Evolutionary conservation across 257 asterid species (phyloP), one percentile per base, ranked within the genome.

Genomic region (Lycium barbarum): DNA sequence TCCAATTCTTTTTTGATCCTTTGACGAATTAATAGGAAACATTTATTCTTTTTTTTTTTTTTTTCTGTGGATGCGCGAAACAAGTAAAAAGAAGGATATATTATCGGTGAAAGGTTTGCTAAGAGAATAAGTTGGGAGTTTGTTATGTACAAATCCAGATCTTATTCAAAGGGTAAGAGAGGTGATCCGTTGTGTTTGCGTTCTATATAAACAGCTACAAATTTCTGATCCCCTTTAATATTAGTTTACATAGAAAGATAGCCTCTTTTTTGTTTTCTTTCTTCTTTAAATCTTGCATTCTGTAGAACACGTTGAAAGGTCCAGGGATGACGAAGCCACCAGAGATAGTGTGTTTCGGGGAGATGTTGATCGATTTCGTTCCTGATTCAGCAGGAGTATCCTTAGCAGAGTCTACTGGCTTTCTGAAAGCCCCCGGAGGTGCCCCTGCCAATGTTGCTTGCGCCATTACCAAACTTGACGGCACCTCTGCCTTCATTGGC

Each of bases 371-470:
- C 8, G 91, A 89, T 65, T 89, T 87, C 66, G 91, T 89, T 38
- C 90, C 91, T 14, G 91, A 89, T 57, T 47, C 67, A 4, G 62
- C 90, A 0, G 91, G 91, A 6, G 89, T 89, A 43, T 89, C 91
- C 5, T 65, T 89, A 4, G 91, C 91, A 2, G 88, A 87, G 47
- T 89, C 91, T 38, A 76, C 80, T 40, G 91, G 88, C 5, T 89
- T 89, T 49, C 85, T 89, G 63, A 89, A 89, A 86, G 91, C 91
- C 26, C 91, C 90, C 0, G 91, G 90, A 6, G 91, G 91, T 72
- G 91, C 91, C 10, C 91, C 91, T 3, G 91, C 91, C 18, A 89
- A 89, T 63, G 91, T 89, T 22, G 91, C 91, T 55, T 89, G 91
- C 26, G 90, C 90, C 8, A 70, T 89, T 58, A 84, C 84, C 49